Evolutionary conservation across 345 rosid species (phyloP).

Genomic region (Combretum micranthum): DNA sequence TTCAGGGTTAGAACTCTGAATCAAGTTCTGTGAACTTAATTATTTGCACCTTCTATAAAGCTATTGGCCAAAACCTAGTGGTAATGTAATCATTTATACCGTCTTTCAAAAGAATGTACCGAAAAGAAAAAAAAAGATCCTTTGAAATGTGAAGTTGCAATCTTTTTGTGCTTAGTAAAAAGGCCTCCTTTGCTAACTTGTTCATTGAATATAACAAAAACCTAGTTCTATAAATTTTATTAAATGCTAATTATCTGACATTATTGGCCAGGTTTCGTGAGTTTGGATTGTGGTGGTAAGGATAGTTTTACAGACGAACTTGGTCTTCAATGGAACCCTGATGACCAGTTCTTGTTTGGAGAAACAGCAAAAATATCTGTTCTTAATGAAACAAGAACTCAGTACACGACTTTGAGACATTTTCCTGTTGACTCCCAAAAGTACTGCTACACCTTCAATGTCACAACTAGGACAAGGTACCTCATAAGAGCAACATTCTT

Average conservation of each 20-base stretch:
- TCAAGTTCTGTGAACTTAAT: no score
- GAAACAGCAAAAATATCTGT: slow-evolving; percentile 52
- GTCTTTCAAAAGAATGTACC: no score
- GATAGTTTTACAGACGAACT: slow-evolving; percentile 64
- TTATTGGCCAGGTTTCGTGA: slow-evolving; percentile 69
- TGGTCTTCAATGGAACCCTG: slow-evolving; percentile 80
- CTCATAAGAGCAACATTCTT: slow-evolving; percentile 92
- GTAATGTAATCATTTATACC: no score
- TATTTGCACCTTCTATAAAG: no score
- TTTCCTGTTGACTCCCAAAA: slow-evolving; percentile 92
- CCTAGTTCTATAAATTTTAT: background rate
- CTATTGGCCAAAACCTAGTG: no score
- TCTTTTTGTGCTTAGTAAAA: no score
- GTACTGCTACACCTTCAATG: slow-evolving; percentile 76
- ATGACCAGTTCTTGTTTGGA: slow-evolving; percentile 55
- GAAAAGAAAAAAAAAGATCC: no score
- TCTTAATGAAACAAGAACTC: slow-evolving; percentile 59
- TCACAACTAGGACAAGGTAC: slow-evolving; percentile 69
- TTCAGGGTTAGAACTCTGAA: no score
- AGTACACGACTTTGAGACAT: slow-evolving; percentile 70
- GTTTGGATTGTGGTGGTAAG: slow-evolving; percentile 87
- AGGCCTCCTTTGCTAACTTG: no score
- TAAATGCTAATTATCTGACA: background rate
- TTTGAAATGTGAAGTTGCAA: no score
- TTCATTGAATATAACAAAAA: background rate